These are phyloP conservation scores for Nakaseomyces uthaithaninus DNA, from an alignment of 1,139 yeast species.

Conservation along the genomic window DNA sequence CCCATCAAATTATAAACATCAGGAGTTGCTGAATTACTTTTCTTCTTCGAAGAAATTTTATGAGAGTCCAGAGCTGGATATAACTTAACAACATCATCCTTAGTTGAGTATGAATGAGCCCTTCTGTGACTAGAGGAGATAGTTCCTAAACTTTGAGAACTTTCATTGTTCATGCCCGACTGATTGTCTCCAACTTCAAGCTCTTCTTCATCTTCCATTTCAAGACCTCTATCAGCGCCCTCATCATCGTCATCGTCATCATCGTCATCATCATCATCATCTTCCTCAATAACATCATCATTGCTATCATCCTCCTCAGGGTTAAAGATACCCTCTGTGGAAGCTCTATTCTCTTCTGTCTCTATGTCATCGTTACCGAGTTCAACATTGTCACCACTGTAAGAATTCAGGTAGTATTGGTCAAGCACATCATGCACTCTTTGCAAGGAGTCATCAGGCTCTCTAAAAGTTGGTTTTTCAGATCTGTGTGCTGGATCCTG, in stretches of 20 bases:
- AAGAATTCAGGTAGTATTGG: conserved; percentile 3
- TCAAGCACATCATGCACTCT: conserved; percentile 7
- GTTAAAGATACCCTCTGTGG: conserved; percentile 4
- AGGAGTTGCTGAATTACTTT: conserved; percentile 17
- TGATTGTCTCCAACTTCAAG: conserved; percentile 9
- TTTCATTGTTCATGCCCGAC: conserved; percentile 12
- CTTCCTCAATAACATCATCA: conserved; percentile 11
- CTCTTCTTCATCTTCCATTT: conserved; percentile 18
- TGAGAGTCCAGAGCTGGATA: conserved; percentile 5
- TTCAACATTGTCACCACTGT: conserved; percentile 8
- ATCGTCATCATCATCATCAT: conserved; percentile 11
- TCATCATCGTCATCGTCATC: conserved; percentile 12
- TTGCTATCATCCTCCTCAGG: conserved; percentile 8
- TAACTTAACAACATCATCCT: conserved; percentile 2
- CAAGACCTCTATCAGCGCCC: too few species aligned
- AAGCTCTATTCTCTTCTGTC: not conserved
- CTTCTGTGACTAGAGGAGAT: conserved; percentile 1
- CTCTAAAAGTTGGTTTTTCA: conserved; percentile 1
- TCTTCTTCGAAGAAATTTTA: conserved; percentile 8
- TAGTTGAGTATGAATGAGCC: conserved; percentile 6
- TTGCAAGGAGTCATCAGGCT: conserved; percentile 5
- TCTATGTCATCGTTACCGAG: conserved; percentile 10
- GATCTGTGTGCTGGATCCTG: conserved; percentile 6
- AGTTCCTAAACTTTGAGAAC: conserved; percentile 1
- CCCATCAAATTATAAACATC: conserved; percentile 22